Evolutionary conservation across 2,329 filamentous ascomycete genomes (phyloP), one percentile per base, ranked within the genome.

Genomic region (Sclerotinia sclerotiorum): DNA sequence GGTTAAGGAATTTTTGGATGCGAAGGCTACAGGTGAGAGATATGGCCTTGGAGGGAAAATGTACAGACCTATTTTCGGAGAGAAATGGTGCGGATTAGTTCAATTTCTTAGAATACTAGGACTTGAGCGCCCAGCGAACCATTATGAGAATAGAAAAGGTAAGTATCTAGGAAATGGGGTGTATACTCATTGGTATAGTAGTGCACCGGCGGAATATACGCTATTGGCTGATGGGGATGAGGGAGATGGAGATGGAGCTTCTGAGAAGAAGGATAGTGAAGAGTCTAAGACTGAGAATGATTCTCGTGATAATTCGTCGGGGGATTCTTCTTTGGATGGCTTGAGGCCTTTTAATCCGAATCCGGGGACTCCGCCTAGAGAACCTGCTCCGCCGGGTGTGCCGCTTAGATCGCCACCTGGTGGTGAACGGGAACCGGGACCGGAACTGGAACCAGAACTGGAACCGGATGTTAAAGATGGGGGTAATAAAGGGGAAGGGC

Each of bases 11-110:
- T 61, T 69, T 15, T 69, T 69, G 1, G 24, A 70, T 17, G 58
- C 60, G 10, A 68, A 69, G 19, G 52, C 72, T 2, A 32, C 73
- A 0, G 8, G 52, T 0, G 54, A 72, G 3, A 65, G 60, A 4
- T 54, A 49, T 51, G 27, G 35, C 4, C 29, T 46, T 1, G 27
- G 58, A 4, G 29, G 21, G 1, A 13, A 17, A 8, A n/a, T 62
- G 29, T 62, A 51, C 19, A 8, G 72, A 5, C 71, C 70, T 11
- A 54, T 71, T 21, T 65, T 73, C 17, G 70, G 70, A 15, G 70
- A 73, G 15, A 29, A 27, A 1, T 42, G 32, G 11, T 71, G 73
- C 32, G 69, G 69, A 2, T 27, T 72, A 21, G 65, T 70, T 2
- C 68, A 71, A 3, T 52, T 74, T 2, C 46, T 75, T 5, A 32